Evolutionary conservation across 306 rosid genomes (phyloP).

Genomic region (Corylus heterophylla): DNA sequence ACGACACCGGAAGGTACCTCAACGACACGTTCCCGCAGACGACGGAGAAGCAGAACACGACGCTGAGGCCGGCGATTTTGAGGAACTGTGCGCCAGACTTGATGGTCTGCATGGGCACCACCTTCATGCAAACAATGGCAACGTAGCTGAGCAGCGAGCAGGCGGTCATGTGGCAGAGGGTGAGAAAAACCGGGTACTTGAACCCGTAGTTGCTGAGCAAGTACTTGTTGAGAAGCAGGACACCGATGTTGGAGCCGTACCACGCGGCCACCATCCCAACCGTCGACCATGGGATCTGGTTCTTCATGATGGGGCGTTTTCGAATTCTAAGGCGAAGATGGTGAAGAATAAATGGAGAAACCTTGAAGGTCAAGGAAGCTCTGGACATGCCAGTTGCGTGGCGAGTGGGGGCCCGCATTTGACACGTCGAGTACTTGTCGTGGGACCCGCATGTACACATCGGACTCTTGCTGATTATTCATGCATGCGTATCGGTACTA

Average conservation of each 20-base stretch:
- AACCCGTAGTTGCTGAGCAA: conserved; percentile 92
- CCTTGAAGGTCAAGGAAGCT: too few relatives aligned
- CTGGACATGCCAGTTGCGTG: too few relatives aligned
- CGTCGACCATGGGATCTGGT: conserved; percentile 30
- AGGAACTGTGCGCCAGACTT: conserved; percentile 59
- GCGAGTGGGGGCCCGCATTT: too few relatives aligned
- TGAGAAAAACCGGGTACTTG: conserved; percentile 96
- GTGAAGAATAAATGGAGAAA: too few relatives aligned
- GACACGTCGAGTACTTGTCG: too few relatives aligned
- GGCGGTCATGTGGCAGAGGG: conserved; percentile 99
- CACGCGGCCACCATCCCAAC: conserved; percentile 73
- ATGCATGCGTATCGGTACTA: too few relatives aligned
- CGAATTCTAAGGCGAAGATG: too few relatives aligned
- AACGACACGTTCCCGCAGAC: conserved; percentile 92
- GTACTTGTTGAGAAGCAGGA: conserved; percentile 83
- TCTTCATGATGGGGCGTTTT: too few relatives aligned
- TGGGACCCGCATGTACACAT: too few relatives aligned
- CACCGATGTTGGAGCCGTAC: conserved; percentile 98
- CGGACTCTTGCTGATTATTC: too few relatives aligned
- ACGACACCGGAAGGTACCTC: conserved; percentile 59
- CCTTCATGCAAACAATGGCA: conserved; percentile 92
- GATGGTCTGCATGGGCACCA: conserved; percentile 89
- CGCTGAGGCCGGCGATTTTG: conserved; percentile 85
- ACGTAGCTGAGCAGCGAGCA: conserved; percentile 88
- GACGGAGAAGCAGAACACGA: conserved; percentile 84